phyloP scores from a whole-genome alignment of 2,329 filamentous ascomycete species.

The Pseudogymnoascus sp. region DNA sequence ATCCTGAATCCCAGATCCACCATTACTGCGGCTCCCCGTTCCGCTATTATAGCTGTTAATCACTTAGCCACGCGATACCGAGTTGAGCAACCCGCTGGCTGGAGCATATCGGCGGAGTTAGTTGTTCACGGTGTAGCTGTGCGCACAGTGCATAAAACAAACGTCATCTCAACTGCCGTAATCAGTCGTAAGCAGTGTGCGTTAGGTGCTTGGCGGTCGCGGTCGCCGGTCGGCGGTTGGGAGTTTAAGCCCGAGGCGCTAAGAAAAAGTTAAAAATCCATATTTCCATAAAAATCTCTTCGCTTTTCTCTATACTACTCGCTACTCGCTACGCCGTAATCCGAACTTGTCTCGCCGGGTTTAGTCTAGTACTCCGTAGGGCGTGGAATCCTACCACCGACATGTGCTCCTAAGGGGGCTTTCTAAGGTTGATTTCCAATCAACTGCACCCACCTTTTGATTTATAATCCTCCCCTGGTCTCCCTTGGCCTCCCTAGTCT shows the following conservation, averaged over 20 bases:
- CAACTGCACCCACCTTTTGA: neutral
- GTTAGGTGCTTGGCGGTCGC: neutral
- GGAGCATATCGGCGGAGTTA: neutral
- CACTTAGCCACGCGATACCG: neutral
- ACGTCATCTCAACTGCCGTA: neutral
- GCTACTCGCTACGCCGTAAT: neutral
- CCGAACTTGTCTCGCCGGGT: neutral
- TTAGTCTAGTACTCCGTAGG: slow-evolving; percentile 1
- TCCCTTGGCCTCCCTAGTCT: neutral
- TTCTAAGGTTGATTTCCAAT: slow-evolving; percentile 1
- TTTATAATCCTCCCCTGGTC: neutral
- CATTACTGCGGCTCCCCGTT: neutral
- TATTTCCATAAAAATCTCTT: neutral
- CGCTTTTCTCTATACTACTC: neutral
- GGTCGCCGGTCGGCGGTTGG: neutral
- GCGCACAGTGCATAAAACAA: neutral
- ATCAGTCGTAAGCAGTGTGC: neutral
- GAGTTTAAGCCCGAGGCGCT: neutral
- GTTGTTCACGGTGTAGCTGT: neutral
- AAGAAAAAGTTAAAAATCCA: neutral
- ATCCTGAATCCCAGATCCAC: neutral
- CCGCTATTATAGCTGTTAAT: neutral
- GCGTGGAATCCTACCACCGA: neutral
- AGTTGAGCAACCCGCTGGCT: neutral
- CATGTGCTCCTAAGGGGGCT: neutral